These are phyloP conservation scores for Cyclanthera cordifolia DNA, from an alignment of 306 rosid species.

Conservation along the genomic window DNA sequence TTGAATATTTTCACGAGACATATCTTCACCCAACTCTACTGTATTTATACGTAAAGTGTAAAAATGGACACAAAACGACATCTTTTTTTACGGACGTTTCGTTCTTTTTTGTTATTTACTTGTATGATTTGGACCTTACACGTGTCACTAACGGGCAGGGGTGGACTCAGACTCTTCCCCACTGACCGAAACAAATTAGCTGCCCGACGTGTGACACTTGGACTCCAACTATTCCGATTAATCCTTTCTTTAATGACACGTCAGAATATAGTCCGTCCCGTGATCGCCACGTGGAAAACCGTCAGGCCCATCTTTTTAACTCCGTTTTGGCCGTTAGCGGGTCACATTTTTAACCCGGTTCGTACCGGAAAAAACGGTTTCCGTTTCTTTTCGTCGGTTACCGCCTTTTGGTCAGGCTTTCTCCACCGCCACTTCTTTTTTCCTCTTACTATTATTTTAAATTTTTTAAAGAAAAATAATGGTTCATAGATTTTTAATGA, in stretches of 20 bases:
- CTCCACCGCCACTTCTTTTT: background rate
- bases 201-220: background rate
- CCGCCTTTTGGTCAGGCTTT: background rate
- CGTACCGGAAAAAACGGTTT: background rate
- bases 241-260: background rate
- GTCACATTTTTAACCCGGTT: constrained; percentile 2
- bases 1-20: too few relatives aligned
- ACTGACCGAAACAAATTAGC: background rate
- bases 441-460: background rate
- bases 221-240: background rate
- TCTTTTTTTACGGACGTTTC: background rate
- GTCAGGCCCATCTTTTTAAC: background rate
- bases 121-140: background rate
- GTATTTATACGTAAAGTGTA: too few relatives aligned
- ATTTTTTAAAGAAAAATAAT: too few relatives aligned
- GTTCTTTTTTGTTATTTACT: background rate
- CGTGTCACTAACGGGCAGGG: background rate
- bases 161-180: background rate
- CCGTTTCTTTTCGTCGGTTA: background rate
- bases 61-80: too few relatives aligned
- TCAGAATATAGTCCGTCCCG: background rate
- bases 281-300: background rate
- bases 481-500: too few relatives aligned
- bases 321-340: background rate
- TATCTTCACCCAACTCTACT: too few relatives aligned